Percentiles rank a stretch among this genome's conserved stretches.
Conservation (phyloP, 768 basidiomycete species). For the Suillus occidentalis region DNA sequence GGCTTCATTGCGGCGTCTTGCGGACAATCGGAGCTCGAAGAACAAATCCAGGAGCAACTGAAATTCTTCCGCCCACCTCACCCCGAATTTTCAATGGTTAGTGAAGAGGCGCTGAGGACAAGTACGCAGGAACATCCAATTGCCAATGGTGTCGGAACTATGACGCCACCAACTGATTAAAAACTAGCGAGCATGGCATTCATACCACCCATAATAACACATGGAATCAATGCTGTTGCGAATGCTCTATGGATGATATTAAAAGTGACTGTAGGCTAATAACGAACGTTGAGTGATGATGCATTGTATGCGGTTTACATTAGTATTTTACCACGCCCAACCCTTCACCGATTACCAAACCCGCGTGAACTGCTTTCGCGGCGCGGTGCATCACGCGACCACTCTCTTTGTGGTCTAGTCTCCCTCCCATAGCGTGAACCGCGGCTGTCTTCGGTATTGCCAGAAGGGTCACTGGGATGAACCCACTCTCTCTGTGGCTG, state of each 20-base stretch:
- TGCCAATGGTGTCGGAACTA: slow-evolving; percentile 17
- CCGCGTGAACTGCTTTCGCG: not conserved
- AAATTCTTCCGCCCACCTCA: slow-evolving; percentile 70
- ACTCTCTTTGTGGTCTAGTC: not conserved
- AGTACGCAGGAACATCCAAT: slow-evolving; percentile 32
- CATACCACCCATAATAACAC: not conserved
- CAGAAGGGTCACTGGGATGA: slow-evolving; percentile 1
- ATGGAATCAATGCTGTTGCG: not conserved
- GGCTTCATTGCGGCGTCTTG: slow-evolving; percentile 88
- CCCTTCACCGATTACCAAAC: not conserved
- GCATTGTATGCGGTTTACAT: slow-evolving; percentile 3
- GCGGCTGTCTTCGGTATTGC: not conserved
- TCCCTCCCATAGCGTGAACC: slow-evolving; percentile 6
- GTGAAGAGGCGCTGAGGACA: slow-evolving; percentile 55
- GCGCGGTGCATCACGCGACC: not conserved
- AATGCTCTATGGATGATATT: slow-evolving; percentile 6
- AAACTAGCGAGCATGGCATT: not conserved
- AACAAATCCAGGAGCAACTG: slow-evolving; percentile 71
- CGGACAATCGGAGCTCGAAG: slow-evolving; percentile 53
- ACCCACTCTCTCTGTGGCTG: not conserved
- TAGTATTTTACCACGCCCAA: not conserved
- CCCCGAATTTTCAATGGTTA: slow-evolving; percentile 71
- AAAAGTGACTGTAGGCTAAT: not conserved
- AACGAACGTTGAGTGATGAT: slow-evolving; percentile 3
- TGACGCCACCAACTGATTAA: slow-evolving; percentile 14